Base-by-base conservation (phyloP, 176 grass and related monocot genomes). In the Alloteropsis semialata region DNA sequence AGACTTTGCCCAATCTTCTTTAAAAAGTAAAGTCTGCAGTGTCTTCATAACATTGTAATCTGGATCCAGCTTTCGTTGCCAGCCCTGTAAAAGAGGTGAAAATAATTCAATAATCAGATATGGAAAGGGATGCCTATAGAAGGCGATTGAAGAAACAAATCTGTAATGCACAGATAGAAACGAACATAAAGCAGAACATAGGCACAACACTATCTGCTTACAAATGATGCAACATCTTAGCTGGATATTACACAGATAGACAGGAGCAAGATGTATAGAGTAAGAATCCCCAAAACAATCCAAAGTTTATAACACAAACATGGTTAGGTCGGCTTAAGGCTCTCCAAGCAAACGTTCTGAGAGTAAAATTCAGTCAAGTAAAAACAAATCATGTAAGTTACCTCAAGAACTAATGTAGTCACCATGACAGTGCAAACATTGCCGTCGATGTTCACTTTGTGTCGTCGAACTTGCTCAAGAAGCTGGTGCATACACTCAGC, bases 381-480 rank as follows among this genome's bases (percentile, higher is more conserved):
- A 27, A 78, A 45, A 76, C 13, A 76, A 41, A 38, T 17, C 32
- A 65, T 18, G 25, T 44, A 88, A 87, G 41, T 82, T 89, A 92
- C 97, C 97, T 99, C 93, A 48, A 99, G 97, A 87, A 99, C 97
- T 77, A 99, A 84, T 70, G 97, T 99, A 75, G 97, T 99, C 54
- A 99, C 97, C 97, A 99, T 96, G 62, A 99, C 97, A 70, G 93
- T 96, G 75, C 97, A 99, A 83, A 99, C 89, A 17, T 99, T 99
- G 14, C 97, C 93, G 69, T 99, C 97, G 16, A 99, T 87, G 51
- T 99, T 99, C 81, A 99, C 97, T 91, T 89, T 99, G 86, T 99
- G 89, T 22, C 83, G 89, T 9, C 96, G 87, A 38, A 99, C 91
- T 93, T 99, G 82, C 51, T 99, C 93, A 34, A 99, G 97, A 50